Conservation (phyloP, 2,329 filamentous ascomycete species). For the Microsporum audouinii region DNA sequence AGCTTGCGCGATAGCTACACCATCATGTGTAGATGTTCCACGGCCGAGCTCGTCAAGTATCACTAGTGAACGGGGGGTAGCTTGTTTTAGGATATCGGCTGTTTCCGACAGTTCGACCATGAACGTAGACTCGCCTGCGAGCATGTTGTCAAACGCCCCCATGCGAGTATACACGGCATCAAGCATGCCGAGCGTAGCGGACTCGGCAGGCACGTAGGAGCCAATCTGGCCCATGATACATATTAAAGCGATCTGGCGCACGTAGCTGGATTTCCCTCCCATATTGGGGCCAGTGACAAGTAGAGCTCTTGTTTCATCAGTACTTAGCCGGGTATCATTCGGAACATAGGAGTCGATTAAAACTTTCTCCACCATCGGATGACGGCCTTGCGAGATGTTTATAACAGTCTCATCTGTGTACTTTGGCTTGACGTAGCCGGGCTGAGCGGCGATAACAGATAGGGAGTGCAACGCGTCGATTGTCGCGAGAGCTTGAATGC, state of each 20-base stretch:
- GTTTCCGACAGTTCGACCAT: constrained; percentile 97
- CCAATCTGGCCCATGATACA: constrained; percentile 90
- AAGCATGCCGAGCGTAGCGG: constrained; percentile 63
- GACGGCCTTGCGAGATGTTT: constrained; percentile 61
- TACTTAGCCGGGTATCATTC: constrained; percentile 66
- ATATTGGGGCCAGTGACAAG: constrained; percentile 96
- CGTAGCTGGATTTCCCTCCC: constrained; percentile 97
- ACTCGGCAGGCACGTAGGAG: constrained; percentile 76
- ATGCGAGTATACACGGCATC: constrained; percentile 93
- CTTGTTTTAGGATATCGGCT: constrained; percentile 76
- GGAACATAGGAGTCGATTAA: constrained; percentile 81
- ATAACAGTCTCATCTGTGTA: constrained; percentile 56
- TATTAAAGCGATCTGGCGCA: constrained; percentile 82
- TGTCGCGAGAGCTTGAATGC: constrained; percentile 70
- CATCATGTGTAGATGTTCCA: constrained; percentile 89
- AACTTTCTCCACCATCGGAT: constrained; percentile 91
- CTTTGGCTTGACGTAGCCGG: constrained; percentile 74
- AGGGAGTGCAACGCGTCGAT: constrained; percentile 86
- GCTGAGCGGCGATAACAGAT: constrained; percentile 69
- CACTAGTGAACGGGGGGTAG: constrained; percentile 71
- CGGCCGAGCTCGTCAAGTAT: constrained; percentile 91
- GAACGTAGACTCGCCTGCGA: constrained; percentile 88
- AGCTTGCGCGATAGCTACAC: constrained; percentile 86
- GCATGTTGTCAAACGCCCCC: constrained; percentile 91
- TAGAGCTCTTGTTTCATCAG: constrained; percentile 56